phyloP scores from a whole-genome alignment of 164 flowering plant species.

The Aristolochia contorta region DNA sequence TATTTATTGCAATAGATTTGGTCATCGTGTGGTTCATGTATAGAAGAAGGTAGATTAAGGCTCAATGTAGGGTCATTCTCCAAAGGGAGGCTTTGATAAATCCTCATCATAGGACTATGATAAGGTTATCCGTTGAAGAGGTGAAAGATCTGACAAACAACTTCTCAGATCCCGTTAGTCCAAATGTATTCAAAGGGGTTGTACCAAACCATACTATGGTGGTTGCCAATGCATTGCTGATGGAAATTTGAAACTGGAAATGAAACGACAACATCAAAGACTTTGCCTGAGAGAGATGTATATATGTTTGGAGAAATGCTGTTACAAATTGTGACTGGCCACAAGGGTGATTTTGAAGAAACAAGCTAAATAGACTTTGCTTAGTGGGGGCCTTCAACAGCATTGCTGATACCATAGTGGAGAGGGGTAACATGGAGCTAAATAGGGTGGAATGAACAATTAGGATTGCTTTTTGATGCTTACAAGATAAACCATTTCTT shows the following conservation, averaged over 20 bases:
- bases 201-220: conserved; percentile 28
- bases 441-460: conserved; percentile 30
- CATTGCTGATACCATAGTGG: conserved; percentile 1
- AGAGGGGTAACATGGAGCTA: conserved; percentile 4
- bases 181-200: conserved; percentile 30
- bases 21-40: conserved; percentile 23
- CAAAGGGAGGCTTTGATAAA: conserved; percentile 36
- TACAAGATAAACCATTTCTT: conserved; percentile 36
- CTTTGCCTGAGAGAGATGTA: conserved; percentile 37
- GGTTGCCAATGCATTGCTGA: conserved; percentile 35
- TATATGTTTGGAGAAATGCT: conserved; percentile 40
- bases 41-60: conserved; percentile 19
- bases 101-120: conserved; percentile 32
- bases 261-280: conserved; percentile 29
- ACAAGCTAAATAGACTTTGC: conserved; percentile 10
- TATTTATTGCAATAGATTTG: conserved; percentile 25
- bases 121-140: conserved; percentile 38
- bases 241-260: conserved; percentile 39
- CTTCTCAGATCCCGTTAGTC: conserved; percentile 32
- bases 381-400: conserved; percentile 8
- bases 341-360: conserved; percentile 16
- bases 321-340: conserved; percentile 26
- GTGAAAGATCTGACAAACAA: conserved; percentile 29
- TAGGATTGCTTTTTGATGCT: conserved; percentile 48
- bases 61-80: conserved; percentile 29